Evolutionary conservation across 768 basidiomycete genomes (phyloP).

Genomic region (Pulveroboletus sp.): DNA sequence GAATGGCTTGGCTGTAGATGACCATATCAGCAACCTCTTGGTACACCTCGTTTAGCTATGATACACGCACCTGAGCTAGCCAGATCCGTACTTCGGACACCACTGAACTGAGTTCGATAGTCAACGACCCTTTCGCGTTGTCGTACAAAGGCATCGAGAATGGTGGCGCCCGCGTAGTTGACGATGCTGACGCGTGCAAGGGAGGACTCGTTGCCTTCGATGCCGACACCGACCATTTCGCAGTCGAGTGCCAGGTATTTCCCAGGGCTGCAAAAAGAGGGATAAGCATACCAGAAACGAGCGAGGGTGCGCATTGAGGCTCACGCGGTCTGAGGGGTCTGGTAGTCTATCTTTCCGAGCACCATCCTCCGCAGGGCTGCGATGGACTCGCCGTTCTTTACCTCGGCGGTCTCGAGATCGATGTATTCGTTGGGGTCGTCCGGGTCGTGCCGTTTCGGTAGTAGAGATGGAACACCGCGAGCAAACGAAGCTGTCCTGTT

Average conservation of each 20-base stretch:
- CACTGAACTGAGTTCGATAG: slow-evolving; percentile 87
- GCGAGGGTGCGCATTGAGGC: slow-evolving; percentile 16
- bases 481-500: not conserved
- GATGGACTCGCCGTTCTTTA: slow-evolving; percentile 47
- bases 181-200: slow-evolving; percentile 44
- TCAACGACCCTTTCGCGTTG: slow-evolving; percentile 88
- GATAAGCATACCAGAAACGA: not conserved
- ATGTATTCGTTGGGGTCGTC: slow-evolving; percentile 4
- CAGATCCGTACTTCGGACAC: slow-evolving; percentile 74
- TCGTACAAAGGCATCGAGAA: slow-evolving; percentile 80
- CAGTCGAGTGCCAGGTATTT: slow-evolving; percentile 87
- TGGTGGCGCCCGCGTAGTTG: slow-evolving; percentile 77
- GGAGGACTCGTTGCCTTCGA: slow-evolving; percentile 12
- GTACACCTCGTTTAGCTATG: too few relatives aligned
- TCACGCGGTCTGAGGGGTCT: slow-evolving; percentile 41
- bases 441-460: not conserved
- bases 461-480: slow-evolving; percentile 7
- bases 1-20: slow-evolving; percentile 62
- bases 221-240: slow-evolving; percentile 32
- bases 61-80: slow-evolving; percentile 44
- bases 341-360: slow-evolving; percentile 40
- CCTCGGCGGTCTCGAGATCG: slow-evolving; percentile 22
- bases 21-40: not conserved
- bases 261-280: slow-evolving; percentile 44
- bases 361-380: slow-evolving; percentile 49